Base-by-base conservation (phyloP, 129 eudicot species). In the sunflower (Helianthus annuus) region DNA sequence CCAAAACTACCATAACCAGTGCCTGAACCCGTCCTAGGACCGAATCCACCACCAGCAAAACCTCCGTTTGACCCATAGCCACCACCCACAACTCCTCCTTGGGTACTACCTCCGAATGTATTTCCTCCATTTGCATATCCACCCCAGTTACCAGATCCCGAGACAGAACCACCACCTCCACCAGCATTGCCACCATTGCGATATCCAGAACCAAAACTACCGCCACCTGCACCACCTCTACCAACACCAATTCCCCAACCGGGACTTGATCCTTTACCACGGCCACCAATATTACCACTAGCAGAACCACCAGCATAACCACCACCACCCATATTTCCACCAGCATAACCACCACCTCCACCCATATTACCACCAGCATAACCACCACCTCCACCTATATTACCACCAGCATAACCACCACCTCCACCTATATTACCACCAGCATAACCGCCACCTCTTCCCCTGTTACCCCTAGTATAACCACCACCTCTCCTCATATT, bases 81-180 rank as follows among this genome's bases (percentile, higher is more conserved):
- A 14, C 79, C 75, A 7, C 76, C 76, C 13, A 17, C 75, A 16
- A 42, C 29, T 9, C 79, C 77, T 46, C 79, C 74, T 2, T 79
- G 74, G 1, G 24, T 38, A 32, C 76, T 69, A 5, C 78, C 83
- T 56, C 78, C 70, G 22, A 17, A 72, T 32, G 78, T 75, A 22
- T 46, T 52, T 34, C 79, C 81, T 48, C 80, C 80, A 16, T 49
- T 70, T 10, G 63, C 80, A 71, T 44, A 67, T 15, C 81, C 84
- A 45, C 87, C 84, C 36, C 77, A 68, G 40, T 64, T 69, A 4
- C 85, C 82, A 3, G 82, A 66, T 46, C 85, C 78, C 5, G 77
- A 53, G 11, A 68, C 82, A 68, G 42, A 27, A 11, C 76, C 63
- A 46, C 81, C 83, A 4, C 70, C 70, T 9, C 76, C 76, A 10